Evolutionary conservation across 1,139 yeast genomes (phyloP).

Genomic region (Hansenula sp.): DNA sequence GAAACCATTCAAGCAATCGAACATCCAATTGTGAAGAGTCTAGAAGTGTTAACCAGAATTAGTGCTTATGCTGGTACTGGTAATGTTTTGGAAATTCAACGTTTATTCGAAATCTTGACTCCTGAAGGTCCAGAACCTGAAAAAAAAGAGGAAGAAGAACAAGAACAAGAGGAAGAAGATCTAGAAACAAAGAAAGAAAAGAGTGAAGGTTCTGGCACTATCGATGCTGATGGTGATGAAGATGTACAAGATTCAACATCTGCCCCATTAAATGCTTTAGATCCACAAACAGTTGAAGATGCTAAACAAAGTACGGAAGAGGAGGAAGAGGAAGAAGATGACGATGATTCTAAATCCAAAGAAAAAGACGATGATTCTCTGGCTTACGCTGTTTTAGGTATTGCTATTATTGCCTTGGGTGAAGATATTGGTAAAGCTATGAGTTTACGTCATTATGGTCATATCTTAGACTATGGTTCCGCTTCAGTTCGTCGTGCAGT

Average conservation of each 20-base stretch:
- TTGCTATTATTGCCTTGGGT: conserved; percentile 95
- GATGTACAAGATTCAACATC: conserved; percentile 16
- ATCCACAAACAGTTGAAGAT: conserved; percentile 20
- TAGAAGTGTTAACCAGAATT: conserved; percentile 85
- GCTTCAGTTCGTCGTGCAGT: conserved; percentile 90
- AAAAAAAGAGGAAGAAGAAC: conserved; percentile 40
- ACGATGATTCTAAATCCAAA: conserved; percentile 24
- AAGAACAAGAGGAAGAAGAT: conserved; percentile 31
- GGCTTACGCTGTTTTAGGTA: conserved; percentile 90
- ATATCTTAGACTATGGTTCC: conserved; percentile 96
- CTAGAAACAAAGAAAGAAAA: conserved; percentile 12
- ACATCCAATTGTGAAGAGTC: conserved; percentile 87
- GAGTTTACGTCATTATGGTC: conserved; percentile 96
- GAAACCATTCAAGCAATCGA: conserved; percentile 95
- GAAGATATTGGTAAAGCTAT: conserved; percentile 98
- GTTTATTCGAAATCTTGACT: conserved; percentile 83
- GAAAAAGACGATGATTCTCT: conserved; percentile 69
- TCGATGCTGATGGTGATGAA: conserved; percentile 20
- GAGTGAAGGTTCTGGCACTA: conserved; percentile 21
- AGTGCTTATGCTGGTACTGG: conserved; percentile 99
- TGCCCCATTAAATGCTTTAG: conserved; percentile 23
- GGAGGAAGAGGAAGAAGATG: conserved; percentile 26
- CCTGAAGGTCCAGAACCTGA: conserved; percentile 45
- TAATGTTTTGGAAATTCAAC: conserved; percentile 92
- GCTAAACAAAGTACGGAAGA: conserved; percentile 27